Evolutionary conservation across 2,329 filamentous ascomycete species (phyloP), one percentile per base, ranked within the genome.

Genomic region (Arthrocladium fulminans): DNA sequence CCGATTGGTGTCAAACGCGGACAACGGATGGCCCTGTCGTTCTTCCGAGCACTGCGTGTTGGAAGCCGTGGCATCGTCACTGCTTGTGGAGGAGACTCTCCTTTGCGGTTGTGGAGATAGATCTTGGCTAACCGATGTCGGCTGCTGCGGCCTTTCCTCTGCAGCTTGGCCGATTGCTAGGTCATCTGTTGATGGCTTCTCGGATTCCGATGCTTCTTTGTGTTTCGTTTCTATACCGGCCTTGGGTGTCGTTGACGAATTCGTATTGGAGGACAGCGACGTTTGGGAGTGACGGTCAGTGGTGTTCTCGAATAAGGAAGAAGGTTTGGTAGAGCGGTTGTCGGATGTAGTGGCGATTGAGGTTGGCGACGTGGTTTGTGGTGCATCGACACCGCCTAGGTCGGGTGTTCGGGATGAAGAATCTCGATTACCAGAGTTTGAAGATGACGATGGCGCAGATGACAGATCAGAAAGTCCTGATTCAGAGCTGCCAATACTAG

Each of bases 311-410:
- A 60, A 60, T 25, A 65, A 58, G 1, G 63, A 63, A 38, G 62
- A 66, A 13, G 53, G 61, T 43, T 63, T 57, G 12, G 65, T 64
- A 13, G 64, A 66, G 23, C 55, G 60, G 39, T 56, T 56, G 48
- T 57, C 57, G 2, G 55, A 58, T 17, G 56, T 49, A 24, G 58
- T 54, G 8, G 55, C 55, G 35, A 54, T 47, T 20, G 60, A 59
- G 19, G 59, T 59, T 17, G 61, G 61, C 3, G 61, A 61, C 3
- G 51, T 54, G 17, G 55, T 55, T 42, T 40, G 46, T 8, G 56
- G 56, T 8, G 38, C 44, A 27, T 38, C 22, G 15, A 47, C 39
- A 29, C 44, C 30, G 10, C 3, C 44, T 10, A 47, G 32, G 17
- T 47, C 20, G 10, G 13, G 44, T 17, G 10, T 12, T 29, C 13